Percentiles rank a stretch among this genome's conserved stretches.
Conservation (phyloP, 352 stramenopile species). For the Pythium phragmiticola region DNA sequence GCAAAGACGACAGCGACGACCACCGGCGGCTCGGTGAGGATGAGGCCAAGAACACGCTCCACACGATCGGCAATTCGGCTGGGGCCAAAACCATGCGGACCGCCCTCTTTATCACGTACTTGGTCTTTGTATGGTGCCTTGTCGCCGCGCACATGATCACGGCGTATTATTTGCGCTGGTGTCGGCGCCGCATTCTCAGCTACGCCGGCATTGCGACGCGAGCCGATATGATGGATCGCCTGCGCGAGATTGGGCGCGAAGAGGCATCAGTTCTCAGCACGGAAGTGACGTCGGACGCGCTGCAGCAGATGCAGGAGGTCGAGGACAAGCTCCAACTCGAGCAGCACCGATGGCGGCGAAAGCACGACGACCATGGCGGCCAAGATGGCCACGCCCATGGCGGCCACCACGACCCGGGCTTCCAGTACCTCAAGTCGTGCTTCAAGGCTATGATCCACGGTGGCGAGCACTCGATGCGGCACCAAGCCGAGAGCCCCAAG, state of each 20-base stretch:
- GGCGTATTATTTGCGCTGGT: constrained; percentile 10
- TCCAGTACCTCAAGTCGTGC: constrained; percentile 15
- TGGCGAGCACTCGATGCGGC: constrained; percentile 11
- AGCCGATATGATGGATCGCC: constrained; percentile 5
- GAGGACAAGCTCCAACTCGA: constrained; percentile 10
- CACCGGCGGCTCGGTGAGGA: constrained; percentile 5
- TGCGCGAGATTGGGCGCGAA: constrained; percentile 9
- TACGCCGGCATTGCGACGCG: constrained; percentile 13
- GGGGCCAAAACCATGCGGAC: constrained; percentile 7
- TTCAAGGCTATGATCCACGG: not conserved
- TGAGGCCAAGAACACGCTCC: not conserved
- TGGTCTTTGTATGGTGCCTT: constrained; percentile 5
- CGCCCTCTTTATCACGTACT: constrained; percentile 1
- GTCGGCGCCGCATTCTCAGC: constrained; percentile 9
- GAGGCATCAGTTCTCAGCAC: constrained; percentile 6
- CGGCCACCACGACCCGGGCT: constrained; percentile 6
- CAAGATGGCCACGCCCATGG: not conserved
- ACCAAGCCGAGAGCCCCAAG: constrained; percentile 18
- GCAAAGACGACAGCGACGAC: constrained; percentile 5
- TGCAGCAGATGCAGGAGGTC: constrained; percentile 10
- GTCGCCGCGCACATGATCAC: constrained; percentile 10
- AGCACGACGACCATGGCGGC: not conserved
- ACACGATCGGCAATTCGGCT: not conserved
- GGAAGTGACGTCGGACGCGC: constrained; percentile 12
- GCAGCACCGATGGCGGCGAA: not conserved